Evolutionary conservation across 768 basidiomycete species (phyloP).

Genomic region (Saitozyma podzolica): DNA sequence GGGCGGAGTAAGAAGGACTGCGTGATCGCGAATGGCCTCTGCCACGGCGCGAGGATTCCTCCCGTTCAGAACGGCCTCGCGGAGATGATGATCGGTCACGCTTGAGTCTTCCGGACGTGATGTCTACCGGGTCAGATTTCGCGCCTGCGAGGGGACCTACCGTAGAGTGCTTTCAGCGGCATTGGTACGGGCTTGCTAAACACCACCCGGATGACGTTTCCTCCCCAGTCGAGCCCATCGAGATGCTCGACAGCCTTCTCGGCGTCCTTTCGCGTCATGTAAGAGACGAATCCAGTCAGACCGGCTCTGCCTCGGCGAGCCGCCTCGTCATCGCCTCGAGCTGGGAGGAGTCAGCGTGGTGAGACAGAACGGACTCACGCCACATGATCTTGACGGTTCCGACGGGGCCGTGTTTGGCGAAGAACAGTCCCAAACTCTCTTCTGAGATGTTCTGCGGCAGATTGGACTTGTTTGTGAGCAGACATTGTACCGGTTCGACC

Average conservation of each 20-base stretch:
- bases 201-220: constrained; percentile 78
- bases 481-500: constrained; percentile 9
- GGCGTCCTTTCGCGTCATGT: constrained; percentile 89
- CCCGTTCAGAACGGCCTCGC: too few species aligned
- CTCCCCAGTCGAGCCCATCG: constrained; percentile 94
- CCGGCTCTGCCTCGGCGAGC: constrained; percentile 65
- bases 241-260: constrained; percentile 83
- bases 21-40: neutral
- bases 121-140: too few species aligned
- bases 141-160: constrained; percentile 55
- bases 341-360: constrained; percentile 18
- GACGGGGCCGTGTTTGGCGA: constrained; percentile 88
- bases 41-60: too few species aligned
- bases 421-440: constrained; percentile 79
- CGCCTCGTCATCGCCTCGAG: constrained; percentile 65
- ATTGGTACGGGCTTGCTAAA: constrained; percentile 97
- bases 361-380: constrained; percentile 56
- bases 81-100: constrained; percentile 14
- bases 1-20: constrained; percentile 11
- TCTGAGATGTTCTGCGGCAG: constrained; percentile 85
- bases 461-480: constrained; percentile 58
- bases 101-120: neutral
- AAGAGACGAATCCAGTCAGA: constrained; percentile 93
- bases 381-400: constrained; percentile 81
- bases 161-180: constrained; percentile 68